Conservation (phyloP, 139 green algal species). For the Desmodesmus armatus region DNA sequence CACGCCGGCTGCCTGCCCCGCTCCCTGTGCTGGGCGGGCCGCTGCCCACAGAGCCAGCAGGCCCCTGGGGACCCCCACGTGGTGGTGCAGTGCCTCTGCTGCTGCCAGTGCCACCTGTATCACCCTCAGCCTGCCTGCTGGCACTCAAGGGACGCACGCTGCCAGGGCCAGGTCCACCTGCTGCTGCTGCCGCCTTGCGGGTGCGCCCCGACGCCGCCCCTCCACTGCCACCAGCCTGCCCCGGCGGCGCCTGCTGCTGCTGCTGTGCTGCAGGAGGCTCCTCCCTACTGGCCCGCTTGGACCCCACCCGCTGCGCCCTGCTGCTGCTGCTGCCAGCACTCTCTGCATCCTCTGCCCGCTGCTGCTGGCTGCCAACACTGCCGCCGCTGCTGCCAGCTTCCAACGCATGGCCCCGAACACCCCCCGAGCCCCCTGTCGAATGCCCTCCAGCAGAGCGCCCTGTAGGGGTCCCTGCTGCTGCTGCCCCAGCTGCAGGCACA, state of each 20-base stretch:
- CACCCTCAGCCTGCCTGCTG: background rate
- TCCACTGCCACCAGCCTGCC: background rate
- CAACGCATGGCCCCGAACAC: too few species aligned
- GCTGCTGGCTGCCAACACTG: background rate
- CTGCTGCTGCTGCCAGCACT: background rate
- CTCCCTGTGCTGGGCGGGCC: too few species aligned
- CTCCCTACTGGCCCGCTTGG: background rate
- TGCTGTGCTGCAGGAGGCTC: background rate
- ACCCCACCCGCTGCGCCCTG: background rate
- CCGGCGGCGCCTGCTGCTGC: background rate
- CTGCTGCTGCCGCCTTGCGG: background rate
- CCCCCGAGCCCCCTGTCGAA: too few species aligned
- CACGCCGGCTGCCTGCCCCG: background rate
- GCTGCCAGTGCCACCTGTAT: background rate
- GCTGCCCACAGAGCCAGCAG: too few species aligned
- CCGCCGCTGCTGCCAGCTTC: conserved; percentile 8
- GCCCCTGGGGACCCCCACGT: background rate
- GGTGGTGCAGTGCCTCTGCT: background rate
- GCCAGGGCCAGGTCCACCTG: too few species aligned
- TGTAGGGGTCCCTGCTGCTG: too few species aligned
- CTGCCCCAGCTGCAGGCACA: too few species aligned
- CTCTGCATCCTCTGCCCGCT: background rate
- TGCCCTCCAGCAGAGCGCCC: too few species aligned
- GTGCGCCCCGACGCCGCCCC: background rate
- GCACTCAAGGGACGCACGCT: too few species aligned